Percentiles rank a stretch among this genome's conserved stretches.
Conservation (phyloP, 2,329 filamentous ascomycete species). For the Alternaria metachromatica region DNA sequence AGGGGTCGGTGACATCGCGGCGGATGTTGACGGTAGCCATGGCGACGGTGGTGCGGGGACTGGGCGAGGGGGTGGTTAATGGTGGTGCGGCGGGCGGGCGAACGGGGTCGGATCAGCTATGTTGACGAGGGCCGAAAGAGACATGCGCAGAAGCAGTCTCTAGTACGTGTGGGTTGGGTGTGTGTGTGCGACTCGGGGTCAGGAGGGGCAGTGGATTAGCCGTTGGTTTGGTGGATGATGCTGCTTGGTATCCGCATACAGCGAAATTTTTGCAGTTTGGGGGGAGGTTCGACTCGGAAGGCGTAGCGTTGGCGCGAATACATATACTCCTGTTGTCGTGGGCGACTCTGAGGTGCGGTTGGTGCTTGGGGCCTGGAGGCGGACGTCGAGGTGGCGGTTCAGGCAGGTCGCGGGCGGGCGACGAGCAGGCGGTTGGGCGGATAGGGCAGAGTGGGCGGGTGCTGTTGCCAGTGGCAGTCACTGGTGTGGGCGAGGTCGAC, state of each 20-base stretch:
- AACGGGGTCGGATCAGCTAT: slow-evolving; percentile 43
- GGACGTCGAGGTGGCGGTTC: slow-evolving; percentile 47
- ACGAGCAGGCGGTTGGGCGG: slow-evolving; percentile 18
- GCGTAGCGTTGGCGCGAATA: slow-evolving; percentile 97
- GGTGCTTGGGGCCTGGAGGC: slow-evolving; percentile 39
- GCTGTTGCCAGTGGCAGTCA: slow-evolving; percentile 28
- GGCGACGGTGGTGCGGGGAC: slow-evolving; percentile 60
- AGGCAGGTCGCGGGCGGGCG: slow-evolving; percentile 38
- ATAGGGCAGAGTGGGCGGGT: not conserved
- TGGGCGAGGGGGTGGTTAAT: slow-evolving; percentile 40
- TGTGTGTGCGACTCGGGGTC: slow-evolving; percentile 49
- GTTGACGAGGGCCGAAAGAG: slow-evolving; percentile 65
- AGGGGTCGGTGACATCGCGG: slow-evolving; percentile 93
- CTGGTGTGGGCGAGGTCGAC: slow-evolving; percentile 22
- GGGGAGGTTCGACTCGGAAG: slow-evolving; percentile 91
- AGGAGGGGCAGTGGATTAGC: slow-evolving; percentile 67
- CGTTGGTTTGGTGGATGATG: slow-evolving; percentile 87
- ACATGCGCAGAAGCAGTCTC: slow-evolving; percentile 62
- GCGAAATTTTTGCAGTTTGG: slow-evolving; percentile 97
- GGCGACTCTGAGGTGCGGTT: slow-evolving; percentile 36
- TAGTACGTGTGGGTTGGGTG: slow-evolving; percentile 37
- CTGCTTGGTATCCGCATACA: slow-evolving; percentile 94
- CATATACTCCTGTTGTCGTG: slow-evolving; percentile 77
- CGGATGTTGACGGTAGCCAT: slow-evolving; percentile 99
- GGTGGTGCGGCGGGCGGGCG: slow-evolving; percentile 37